phyloP scores from a whole-genome alignment of 768 basidiomycete species.

The Leccinum subtestaceum region DNA sequence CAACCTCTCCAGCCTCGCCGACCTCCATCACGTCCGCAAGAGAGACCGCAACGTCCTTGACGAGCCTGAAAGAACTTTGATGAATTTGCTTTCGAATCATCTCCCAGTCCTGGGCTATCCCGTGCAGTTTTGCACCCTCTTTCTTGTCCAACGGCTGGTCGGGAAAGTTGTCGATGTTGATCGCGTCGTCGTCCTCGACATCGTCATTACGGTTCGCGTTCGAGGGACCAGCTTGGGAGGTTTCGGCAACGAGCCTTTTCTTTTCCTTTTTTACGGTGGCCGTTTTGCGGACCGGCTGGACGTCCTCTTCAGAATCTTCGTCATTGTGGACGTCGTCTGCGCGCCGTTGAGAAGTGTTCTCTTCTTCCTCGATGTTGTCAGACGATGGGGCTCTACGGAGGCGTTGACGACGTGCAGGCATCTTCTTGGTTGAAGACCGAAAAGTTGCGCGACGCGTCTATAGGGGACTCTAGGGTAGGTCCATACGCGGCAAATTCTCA shows the following conservation, averaged over 20 bases:
- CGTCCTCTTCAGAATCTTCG: conserved; percentile 38
- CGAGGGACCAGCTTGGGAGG: conserved; percentile 25
- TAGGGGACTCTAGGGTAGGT: conserved; percentile 29
- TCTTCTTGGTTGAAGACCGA: conserved; percentile 9
- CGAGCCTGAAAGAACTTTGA: conserved; percentile 39
- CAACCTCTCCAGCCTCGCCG: conserved; percentile 51
- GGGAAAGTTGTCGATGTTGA: conserved; percentile 59
- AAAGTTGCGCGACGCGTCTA: conserved; percentile 21
- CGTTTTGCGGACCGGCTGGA: conserved; percentile 35
- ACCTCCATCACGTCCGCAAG: conserved; percentile 62
- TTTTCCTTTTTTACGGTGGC: conserved; percentile 31
- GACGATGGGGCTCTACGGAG: conserved; percentile 47
- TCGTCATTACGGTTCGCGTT: conserved; percentile 26
- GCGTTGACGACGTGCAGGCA: conserved; percentile 40
- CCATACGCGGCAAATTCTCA: conserved; percentile 22
- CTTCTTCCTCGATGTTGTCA: conserved; percentile 60
- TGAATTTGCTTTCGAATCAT: conserved; percentile 49
- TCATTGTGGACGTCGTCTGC: conserved; percentile 39
- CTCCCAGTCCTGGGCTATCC: conserved; percentile 63
- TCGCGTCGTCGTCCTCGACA: conserved; percentile 47
- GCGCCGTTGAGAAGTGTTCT: conserved; percentile 35
- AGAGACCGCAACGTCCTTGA: conserved; percentile 52
- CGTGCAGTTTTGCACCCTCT: conserved; percentile 51
- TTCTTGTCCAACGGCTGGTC: conserved; percentile 63
- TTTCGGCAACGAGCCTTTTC: conserved; percentile 6